These are phyloP conservation scores for Cryphonectria naterciae DNA, from an alignment of 2,329 filamentous ascomycete species.

Conservation along the genomic window DNA sequence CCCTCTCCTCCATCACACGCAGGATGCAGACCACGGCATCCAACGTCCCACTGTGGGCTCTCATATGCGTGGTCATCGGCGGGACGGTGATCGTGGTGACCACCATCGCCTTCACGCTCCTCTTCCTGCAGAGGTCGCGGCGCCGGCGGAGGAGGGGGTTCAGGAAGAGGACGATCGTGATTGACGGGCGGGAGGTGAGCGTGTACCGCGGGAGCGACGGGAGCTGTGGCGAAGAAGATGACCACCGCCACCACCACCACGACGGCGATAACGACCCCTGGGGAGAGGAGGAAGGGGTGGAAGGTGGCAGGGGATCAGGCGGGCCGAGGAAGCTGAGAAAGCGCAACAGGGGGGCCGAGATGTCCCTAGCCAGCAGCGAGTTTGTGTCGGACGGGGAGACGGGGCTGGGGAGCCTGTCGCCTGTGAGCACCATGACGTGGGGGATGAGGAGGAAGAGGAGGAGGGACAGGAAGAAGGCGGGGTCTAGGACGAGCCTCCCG, in stretches of 20 bases:
- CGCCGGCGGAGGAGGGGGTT: conserved; percentile 27
- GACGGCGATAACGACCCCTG: background rate
- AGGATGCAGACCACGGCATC: background rate
- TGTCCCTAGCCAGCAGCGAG: background rate
- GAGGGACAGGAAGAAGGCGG: conserved; percentile 22
- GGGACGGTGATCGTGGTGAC: conserved; percentile 51
- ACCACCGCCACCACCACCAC: background rate
- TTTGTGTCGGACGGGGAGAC: conserved; percentile 9
- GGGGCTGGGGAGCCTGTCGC: background rate
- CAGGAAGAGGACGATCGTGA: conserved; percentile 4
- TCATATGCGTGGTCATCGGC: conserved; percentile 51
- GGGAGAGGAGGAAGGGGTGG: background rate
- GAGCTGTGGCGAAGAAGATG: conserved; percentile 11
- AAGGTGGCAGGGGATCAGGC: background rate
- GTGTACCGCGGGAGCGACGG: conserved; percentile 16
- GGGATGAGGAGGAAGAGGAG: conserved; percentile 16
- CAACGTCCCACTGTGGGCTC: conserved; percentile 38
- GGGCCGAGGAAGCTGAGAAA: conserved; percentile 21
- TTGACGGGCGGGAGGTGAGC: conserved; percentile 17
- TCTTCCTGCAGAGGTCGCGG: conserved; percentile 47
- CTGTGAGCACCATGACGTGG: conserved; percentile 7
- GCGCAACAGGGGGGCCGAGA: background rate
- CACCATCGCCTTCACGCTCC: conserved; percentile 43
- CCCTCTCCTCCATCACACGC: background rate
- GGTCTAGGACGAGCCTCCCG: conserved; percentile 10